Base-by-base conservation (phyloP, 805 yeast genomes). In the Lachancea sp. region DNA sequence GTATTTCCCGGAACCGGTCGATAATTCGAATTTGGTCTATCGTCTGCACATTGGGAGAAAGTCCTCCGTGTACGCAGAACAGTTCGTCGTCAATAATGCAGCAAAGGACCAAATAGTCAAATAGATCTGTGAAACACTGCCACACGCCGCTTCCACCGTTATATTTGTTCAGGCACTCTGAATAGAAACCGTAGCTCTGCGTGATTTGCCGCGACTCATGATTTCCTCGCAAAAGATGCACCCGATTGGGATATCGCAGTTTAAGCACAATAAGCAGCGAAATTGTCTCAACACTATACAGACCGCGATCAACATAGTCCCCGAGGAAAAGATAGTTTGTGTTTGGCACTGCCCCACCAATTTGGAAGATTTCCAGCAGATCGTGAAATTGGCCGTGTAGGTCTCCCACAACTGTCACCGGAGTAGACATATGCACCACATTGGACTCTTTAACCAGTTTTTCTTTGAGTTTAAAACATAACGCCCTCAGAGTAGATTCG, bases 361-460 rank as follows among this genome's bases (percentile, higher is more conserved):
- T 93, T 48, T 82, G 79, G 67, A 93, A 93, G 29, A 93, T 88
- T 63, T 93, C 99, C 26, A 93, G 65, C 44, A 93, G 69, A 62
- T 93, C 99, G 62, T 90, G 95, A 59, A 86, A 93, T 65, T 93
- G 99, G 8, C 98, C 99, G 58, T 93, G 99, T 38, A 93, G 91
- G 60, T 93, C 99, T 1, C 99, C 99, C 3, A 93, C 97, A 7
- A 93, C 87, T 0, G 98, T 88, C 10, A 93, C 87, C 1, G 99
- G 99, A 2, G 95, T 78, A 30, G 72, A 70, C 7, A 93, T 71
- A 36, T 87, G 84, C 41, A 91, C 87, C 31, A 93, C 95, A 59
- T 93, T 93, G 49, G 95, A 83, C 53, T 87, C 95, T 33, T 73
- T 68, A 16, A 90, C 72, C 41, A 93, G 72, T 49, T 85, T 77